These are phyloP conservation scores for Fusarium multiceps DNA, from an alignment of 2,329 filamentous ascomycete species.

Conservation along the genomic window DNA sequence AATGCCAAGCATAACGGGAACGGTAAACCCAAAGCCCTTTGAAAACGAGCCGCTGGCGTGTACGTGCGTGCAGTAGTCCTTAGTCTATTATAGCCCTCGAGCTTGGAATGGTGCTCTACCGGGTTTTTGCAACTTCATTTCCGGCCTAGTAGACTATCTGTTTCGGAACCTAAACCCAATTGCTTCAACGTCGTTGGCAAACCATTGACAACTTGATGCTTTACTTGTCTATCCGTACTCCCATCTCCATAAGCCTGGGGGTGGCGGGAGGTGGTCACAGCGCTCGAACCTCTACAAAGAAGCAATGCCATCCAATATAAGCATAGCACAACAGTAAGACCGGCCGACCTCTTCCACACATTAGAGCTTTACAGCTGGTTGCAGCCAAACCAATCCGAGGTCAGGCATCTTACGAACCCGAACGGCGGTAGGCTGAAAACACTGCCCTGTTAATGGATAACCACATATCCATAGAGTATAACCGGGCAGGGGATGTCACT, in stretches of 20 bases:
- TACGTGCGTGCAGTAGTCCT: neutral
- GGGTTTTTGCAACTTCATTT: neutral
- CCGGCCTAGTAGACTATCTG: neutral
- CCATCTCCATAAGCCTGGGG: neutral
- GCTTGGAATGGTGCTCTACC: neutral
- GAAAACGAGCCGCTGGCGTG: slow-evolving; percentile 17
- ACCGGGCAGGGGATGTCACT: slow-evolving; percentile 15
- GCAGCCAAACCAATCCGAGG: neutral
- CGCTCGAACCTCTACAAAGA: neutral
- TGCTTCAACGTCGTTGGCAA: neutral
- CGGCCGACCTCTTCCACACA: neutral
- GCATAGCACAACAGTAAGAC: neutral
- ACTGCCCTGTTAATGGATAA: neutral
- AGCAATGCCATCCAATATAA: slow-evolving; percentile 1
- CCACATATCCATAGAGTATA: neutral
- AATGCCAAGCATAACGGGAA: slow-evolving; percentile 5
- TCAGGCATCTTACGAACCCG: neutral
- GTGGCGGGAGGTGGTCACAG: neutral
- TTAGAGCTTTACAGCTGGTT: neutral
- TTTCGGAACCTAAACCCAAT: neutral
- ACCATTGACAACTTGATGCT: neutral
- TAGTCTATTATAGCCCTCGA: neutral
- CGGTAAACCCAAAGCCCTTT: slow-evolving; percentile 13
- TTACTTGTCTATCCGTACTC: neutral
- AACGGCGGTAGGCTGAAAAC: neutral